phyloP scores from a whole-genome alignment of 441 rosid species.

The Populus hybrid region DNA sequence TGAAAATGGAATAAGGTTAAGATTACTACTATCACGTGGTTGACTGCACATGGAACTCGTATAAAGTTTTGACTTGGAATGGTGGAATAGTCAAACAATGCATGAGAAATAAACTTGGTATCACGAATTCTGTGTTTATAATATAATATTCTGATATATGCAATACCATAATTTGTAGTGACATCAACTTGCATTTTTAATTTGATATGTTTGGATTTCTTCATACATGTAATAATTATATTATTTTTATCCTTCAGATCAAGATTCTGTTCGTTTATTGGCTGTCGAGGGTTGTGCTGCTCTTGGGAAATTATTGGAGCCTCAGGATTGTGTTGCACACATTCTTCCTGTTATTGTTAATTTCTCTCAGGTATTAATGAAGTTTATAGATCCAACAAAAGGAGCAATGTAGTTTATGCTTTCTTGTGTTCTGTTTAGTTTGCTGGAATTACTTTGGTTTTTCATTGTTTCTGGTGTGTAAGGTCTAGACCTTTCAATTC shows the following conservation, averaged over 20 bases:
- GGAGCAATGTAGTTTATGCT: not conserved
- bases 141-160: not conserved
- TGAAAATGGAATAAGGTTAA: conserved; percentile 4
- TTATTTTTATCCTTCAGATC: conserved; percentile 47
- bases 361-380: conserved; percentile 72
- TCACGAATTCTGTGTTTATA: not conserved
- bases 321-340: conserved; percentile 74
- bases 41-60: not conserved
- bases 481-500: not conserved
- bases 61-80: not conserved
- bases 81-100: not conserved
- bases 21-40: not conserved
- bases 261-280: conserved; percentile 90
- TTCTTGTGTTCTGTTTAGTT: not conserved
- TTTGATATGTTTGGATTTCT: conserved; percentile 1
- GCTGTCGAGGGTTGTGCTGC: conserved; percentile 97
- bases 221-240: not conserved
- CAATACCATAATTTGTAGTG: not conserved
- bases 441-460: not conserved
- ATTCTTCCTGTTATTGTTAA: conserved; percentile 85
- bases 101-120: not conserved
- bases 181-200: not conserved
- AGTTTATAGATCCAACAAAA: not conserved
- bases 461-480: not conserved
- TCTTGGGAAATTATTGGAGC: conserved; percentile 86